Conservation (phyloP, 352 stramenopile species). For the Hyaloperonospora brassicae region DNA sequence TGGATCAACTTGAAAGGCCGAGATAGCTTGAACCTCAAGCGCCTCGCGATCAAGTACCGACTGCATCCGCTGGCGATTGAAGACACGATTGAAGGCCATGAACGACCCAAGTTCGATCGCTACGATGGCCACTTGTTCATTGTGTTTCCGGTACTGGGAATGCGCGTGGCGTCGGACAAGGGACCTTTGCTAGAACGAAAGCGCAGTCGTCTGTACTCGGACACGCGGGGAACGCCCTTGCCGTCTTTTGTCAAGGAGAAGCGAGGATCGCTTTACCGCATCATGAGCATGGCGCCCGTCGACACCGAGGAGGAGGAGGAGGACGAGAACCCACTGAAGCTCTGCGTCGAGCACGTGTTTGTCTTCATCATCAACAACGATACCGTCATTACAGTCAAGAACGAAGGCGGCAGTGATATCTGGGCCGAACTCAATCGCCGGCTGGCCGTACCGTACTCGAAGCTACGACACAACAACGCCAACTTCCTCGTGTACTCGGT, state of each 20-base stretch:
- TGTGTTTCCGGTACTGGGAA: conserved; percentile 72
- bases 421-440: conserved; percentile 66
- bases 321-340: conserved; percentile 55
- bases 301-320: conserved; percentile 33
- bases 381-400: conserved; percentile 82
- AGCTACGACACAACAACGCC: conserved; percentile 80
- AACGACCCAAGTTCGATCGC: conserved; percentile 80
- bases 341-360: conserved; percentile 76
- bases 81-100: conserved; percentile 81
- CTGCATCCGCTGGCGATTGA: conserved; percentile 80
- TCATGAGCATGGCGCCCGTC: conserved; percentile 13
- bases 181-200: conserved; percentile 30
- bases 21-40: conserved; percentile 77
- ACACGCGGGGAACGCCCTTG: conserved; percentile 18
- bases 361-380: conserved; percentile 79
- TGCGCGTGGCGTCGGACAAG: conserved; percentile 47
- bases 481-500: conserved; percentile 85
- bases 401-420: conserved; percentile 55
- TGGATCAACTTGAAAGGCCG: conserved; percentile 84
- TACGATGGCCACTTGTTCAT: conserved; percentile 82
- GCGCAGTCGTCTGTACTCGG: conserved; percentile 13
- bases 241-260: conserved; percentile 40
- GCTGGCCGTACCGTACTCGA: conserved; percentile 80
- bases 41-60: conserved; percentile 82
- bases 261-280: conserved; percentile 22